Evolutionary conservation across 2,329 filamentous ascomycete species (phyloP).

Genomic region (Chaetothyriales sp.): DNA sequence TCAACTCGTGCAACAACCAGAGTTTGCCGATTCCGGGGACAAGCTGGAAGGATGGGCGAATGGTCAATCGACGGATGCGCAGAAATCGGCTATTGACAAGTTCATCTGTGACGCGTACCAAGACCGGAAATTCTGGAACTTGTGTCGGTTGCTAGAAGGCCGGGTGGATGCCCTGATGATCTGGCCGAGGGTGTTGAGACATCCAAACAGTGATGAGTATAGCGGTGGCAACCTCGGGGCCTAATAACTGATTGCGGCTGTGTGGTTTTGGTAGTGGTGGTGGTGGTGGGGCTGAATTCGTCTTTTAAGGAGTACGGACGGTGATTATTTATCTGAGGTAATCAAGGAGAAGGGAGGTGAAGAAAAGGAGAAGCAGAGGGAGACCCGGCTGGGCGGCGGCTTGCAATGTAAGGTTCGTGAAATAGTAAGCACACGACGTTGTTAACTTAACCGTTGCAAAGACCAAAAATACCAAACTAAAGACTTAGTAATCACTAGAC

Average conservation of each 20-base stretch:
- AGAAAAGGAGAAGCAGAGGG: no score
- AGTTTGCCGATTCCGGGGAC: neutral
- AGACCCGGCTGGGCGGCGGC: no score
- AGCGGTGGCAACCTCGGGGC: neutral
- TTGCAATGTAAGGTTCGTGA: no score
- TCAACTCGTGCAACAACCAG: neutral
- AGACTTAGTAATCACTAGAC: no score
- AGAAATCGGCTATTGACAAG: conserved; percentile 18
- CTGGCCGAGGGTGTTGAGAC: neutral
- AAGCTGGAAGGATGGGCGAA: neutral
- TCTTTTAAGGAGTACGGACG: no score
- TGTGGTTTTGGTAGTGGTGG: no score
- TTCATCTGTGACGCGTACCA: conserved; percentile 30
- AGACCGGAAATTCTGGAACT: conserved; percentile 25
- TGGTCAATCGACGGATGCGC: conserved; percentile 16
- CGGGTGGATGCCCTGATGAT: conserved; percentile 6
- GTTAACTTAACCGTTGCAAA: no score
- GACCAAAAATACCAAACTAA: no score
- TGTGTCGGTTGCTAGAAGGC: conserved; percentile 28
- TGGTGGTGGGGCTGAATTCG: no score
- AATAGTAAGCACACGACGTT: no score
- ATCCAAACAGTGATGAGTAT: neutral
- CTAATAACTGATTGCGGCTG: neutral
- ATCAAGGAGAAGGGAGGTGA: no score
- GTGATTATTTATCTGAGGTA: no score